phyloP scores from a whole-genome alignment of 352 stramenopile species.

The Pythium catenulatum region DNA sequence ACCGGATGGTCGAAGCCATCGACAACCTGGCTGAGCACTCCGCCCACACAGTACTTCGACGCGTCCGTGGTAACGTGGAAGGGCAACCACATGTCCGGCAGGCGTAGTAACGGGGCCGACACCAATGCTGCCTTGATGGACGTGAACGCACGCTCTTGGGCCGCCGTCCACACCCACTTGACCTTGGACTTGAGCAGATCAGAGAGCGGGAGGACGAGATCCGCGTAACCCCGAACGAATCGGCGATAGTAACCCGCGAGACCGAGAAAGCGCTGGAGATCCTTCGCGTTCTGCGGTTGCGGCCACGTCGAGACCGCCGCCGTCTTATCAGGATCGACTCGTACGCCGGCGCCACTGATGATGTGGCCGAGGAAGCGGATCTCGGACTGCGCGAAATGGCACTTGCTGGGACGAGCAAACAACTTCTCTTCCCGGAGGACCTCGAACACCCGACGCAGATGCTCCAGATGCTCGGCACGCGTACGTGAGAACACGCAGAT shows the following conservation, averaged over 20 bases:
- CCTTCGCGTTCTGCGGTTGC: constrained; percentile 25
- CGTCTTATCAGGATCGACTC: constrained; percentile 29
- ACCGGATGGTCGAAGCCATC: constrained; percentile 11
- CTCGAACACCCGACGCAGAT: constrained; percentile 37
- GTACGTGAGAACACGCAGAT: constrained; percentile 64
- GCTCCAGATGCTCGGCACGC: constrained; percentile 47
- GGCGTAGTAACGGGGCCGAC: neutral
- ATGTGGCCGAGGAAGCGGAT: constrained; percentile 41
- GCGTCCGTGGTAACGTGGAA: constrained; percentile 26
- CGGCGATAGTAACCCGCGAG: constrained; percentile 54
- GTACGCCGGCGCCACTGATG: constrained; percentile 6
- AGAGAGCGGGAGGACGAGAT: constrained; percentile 42
- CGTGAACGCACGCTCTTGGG: constrained; percentile 29
- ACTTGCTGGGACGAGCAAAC: constrained; percentile 54
- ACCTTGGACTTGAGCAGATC: constrained; percentile 38
- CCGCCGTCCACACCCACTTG: constrained; percentile 21
- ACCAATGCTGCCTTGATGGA: constrained; percentile 33
- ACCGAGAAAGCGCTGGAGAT: constrained; percentile 52
- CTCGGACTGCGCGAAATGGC: neutral
- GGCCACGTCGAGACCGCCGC: constrained; percentile 8
- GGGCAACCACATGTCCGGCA: constrained; percentile 22
- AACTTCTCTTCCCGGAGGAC: constrained; percentile 51
- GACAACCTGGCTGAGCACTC: neutral
- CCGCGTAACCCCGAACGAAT: constrained; percentile 42
- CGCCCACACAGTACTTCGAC: constrained; percentile 8